Percentiles rank a stretch among this genome's conserved stretches.
These are phyloP conservation scores for Pistacia integerrima DNA, from an alignment of 345 rosid genomes.

Conservation along the genomic window DNA sequence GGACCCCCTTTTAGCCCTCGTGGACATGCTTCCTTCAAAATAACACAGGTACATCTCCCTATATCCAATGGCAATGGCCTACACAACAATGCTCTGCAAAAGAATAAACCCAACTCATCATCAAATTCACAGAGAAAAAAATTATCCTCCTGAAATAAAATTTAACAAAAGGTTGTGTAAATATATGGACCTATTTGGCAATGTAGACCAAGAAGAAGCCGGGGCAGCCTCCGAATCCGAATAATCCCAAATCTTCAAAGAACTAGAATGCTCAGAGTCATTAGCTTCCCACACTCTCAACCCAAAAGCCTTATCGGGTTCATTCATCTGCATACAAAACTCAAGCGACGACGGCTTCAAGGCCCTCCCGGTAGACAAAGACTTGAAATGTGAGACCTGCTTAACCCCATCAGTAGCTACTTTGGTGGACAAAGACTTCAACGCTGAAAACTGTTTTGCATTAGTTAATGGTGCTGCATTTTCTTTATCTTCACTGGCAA, in stretches of 20 bases:
- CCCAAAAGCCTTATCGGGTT: slow-evolving; percentile 57
- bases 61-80: slow-evolving; percentile 88
- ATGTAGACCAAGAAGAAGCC: slow-evolving; percentile 91
- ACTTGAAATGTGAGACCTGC: slow-evolving; percentile 43
- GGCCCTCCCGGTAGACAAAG: slow-evolving; percentile 55
- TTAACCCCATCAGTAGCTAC: slow-evolving; percentile 36
- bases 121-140: background rate
- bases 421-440: slow-evolving; percentile 45
- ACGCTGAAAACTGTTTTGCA: slow-evolving; percentile 26
- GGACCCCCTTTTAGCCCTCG: slow-evolving; percentile 57
- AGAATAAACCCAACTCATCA: slow-evolving; percentile 7
- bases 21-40: slow-evolving; percentile 65
- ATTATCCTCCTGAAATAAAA: background rate
- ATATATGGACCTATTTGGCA: slow-evolving; percentile 69
- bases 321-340: slow-evolving; percentile 79
- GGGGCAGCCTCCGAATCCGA: slow-evolving; percentile 97
- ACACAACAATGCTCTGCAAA: slow-evolving; percentile 73
- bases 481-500: slow-evolving; percentile 36
- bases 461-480: slow-evolving; percentile 37
- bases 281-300: slow-evolving; percentile 55
- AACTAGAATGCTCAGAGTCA: slow-evolving; percentile 68
- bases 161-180: background rate
- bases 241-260: slow-evolving; percentile 82
- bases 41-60: slow-evolving; percentile 86
- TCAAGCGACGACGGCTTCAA: slow-evolving; percentile 78